Percentiles rank a stretch among this genome's conserved stretches.
These are phyloP conservation scores for Acer yangbiense DNA, from an alignment of 345 rosid species.

Conservation along the genomic window DNA sequence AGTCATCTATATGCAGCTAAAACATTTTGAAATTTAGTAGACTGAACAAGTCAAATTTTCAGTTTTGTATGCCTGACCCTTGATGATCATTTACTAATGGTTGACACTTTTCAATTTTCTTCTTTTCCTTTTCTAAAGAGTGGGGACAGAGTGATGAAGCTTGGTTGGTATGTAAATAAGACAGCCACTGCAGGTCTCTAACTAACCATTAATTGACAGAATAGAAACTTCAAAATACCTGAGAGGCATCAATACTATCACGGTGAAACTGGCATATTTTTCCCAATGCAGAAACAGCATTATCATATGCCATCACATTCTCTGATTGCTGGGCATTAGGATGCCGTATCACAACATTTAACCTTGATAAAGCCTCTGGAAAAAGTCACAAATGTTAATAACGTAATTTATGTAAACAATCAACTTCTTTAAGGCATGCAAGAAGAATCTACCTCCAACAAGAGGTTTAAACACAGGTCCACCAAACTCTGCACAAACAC, in stretches of 20 bases:
- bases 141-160: background rate
- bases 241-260: constrained; percentile 81
- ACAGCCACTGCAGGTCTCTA: background rate
- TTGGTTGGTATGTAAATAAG: background rate
- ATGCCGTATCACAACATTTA: constrained; percentile 79
- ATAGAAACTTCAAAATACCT: constrained; percentile 48
- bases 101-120: background rate
- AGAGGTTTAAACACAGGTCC: constrained; percentile 86
- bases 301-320: constrained; percentile 96
- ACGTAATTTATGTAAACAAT: background rate
- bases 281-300: constrained; percentile 99
- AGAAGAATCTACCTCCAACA: constrained; percentile 73
- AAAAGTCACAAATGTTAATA: constrained; percentile 30
- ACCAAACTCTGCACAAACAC: constrained; percentile 99
- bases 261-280: constrained; percentile 94
- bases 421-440: constrained; percentile 5
- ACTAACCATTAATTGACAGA: background rate
- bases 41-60: background rate
- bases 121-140: background rate
- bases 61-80: background rate
- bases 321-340: constrained; percentile 84
- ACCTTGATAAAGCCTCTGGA: constrained; percentile 95
- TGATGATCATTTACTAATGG: background rate
- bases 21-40: background rate
- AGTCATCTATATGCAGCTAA: background rate